Conservation (phyloP, 129 eudicot species). For the Flaveria trinervia region DNA sequence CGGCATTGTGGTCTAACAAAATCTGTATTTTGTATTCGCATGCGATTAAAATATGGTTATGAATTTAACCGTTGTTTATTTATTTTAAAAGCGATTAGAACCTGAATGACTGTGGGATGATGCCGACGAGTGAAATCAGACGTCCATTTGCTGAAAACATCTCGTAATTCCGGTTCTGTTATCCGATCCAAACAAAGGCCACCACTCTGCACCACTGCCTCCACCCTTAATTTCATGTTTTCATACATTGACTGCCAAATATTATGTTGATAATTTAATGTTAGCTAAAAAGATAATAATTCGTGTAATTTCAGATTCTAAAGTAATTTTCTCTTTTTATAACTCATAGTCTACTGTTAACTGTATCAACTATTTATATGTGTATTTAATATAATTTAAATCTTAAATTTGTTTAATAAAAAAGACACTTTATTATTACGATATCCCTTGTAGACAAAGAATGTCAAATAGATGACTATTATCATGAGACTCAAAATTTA, state of each 20-base stretch:
- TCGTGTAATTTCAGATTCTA: no score
- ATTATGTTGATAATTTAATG: no score
- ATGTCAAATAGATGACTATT: no score
- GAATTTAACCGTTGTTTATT: not conserved
- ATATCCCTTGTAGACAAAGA: no score
- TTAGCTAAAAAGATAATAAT: no score
- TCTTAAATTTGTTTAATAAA: no score
- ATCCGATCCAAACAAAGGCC: constrained; percentile 24
- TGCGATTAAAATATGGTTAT: not conserved
- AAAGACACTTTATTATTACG: no score
- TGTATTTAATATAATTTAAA: no score
- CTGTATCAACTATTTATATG: no score
- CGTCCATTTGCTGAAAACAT: constrained; percentile 54
- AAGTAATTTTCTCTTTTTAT: no score
- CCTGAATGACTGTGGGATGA: constrained; percentile 79
- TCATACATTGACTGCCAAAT: constrained; percentile 41
- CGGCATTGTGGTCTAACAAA: constrained; percentile 17
- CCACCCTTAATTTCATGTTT: constrained; percentile 51
- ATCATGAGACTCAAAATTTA: no score
- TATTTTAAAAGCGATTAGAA: not conserved
- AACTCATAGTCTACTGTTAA: no score
- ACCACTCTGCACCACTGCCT: constrained; percentile 50
- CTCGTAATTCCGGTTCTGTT: constrained; percentile 25
- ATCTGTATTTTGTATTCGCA: not conserved
- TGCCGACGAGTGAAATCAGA: constrained; percentile 44